Evolutionary conservation across 2,329 filamentous ascomycete species (phyloP).

Genomic region (Venturia nashicola): DNA sequence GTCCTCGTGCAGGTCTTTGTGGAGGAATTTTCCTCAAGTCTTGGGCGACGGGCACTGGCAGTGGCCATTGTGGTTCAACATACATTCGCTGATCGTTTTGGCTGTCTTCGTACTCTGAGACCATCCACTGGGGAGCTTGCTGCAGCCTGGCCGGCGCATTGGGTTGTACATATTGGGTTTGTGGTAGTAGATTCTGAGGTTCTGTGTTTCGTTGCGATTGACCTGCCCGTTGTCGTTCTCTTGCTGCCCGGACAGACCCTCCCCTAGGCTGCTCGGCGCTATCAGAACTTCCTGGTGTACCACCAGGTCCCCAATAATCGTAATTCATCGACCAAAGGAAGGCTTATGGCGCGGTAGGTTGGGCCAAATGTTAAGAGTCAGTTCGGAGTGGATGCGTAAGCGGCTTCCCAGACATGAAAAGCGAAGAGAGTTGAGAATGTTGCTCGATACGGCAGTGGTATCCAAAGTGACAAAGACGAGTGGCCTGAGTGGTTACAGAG

Average conservation of each 20-base stretch:
- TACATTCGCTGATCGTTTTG: not conserved
- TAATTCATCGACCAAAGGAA: not conserved
- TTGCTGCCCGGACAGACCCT: not conserved
- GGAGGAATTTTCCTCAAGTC: not conserved
- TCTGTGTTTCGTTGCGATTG: not conserved
- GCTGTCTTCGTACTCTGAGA: not conserved
- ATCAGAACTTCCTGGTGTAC: not conserved
- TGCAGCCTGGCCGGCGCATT: not conserved
- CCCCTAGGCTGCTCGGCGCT: not conserved
- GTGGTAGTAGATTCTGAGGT: not conserved
- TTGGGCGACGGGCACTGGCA: not conserved
- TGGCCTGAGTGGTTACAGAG: not conserved
- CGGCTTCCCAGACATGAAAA: not conserved
- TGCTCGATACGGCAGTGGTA: not conserved
- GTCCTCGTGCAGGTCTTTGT: conserved; percentile 2
- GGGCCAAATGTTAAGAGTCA: not conserved
- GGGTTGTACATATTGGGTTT: not conserved
- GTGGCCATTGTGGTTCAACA: not conserved
- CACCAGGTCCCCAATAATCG: not conserved
- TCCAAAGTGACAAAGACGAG: not conserved
- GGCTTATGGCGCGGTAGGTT: not conserved
- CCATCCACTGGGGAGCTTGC: not conserved
- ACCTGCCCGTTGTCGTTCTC: not conserved
- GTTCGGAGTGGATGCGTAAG: not conserved
- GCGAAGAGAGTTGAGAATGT: not conserved